These are phyloP conservation scores for Psidium guajava DNA, from an alignment of 345 rosid genomes.

Conservation along the genomic window DNA sequence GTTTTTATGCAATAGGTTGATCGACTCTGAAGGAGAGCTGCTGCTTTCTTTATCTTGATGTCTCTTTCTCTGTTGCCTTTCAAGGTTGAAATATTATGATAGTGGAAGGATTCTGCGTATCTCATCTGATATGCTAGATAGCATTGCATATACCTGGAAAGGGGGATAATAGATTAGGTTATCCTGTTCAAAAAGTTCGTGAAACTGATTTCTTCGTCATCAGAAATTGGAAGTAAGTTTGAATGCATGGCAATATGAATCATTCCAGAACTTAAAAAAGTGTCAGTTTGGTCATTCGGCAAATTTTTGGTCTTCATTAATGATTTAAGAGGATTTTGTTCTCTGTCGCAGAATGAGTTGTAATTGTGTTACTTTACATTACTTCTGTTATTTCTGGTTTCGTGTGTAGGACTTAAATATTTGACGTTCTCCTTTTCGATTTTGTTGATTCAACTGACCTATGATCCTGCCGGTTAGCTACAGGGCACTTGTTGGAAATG, in stretches of 20 bases:
- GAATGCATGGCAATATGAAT: not conserved
- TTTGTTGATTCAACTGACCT: not conserved
- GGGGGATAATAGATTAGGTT: not conserved
- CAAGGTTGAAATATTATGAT: not conserved
- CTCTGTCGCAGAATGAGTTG: too few species aligned
- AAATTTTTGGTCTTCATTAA: too few species aligned
- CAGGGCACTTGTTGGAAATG: not conserved
- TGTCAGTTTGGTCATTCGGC: too few species aligned
- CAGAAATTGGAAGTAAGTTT: not conserved
- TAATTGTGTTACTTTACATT: too few species aligned
- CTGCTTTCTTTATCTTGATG: not conserved
- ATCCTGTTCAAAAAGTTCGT: not conserved
- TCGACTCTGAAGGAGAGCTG: rapidly evolving
- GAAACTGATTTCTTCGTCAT: not conserved
- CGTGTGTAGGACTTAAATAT: not conserved
- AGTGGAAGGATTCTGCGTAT: not conserved
- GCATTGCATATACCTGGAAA: not conserved
- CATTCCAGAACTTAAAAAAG: too few species aligned
- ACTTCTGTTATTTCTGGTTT: not conserved
- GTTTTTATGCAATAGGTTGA: not conserved
- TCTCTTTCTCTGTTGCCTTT: not conserved
- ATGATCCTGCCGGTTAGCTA: not conserved
- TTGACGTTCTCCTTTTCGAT: not conserved
- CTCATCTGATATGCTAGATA: not conserved
- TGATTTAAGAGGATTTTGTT: too few species aligned